phyloP scores from a whole-genome alignment of 1,139 yeast species.

The Kodamaea derodonti region DNA sequence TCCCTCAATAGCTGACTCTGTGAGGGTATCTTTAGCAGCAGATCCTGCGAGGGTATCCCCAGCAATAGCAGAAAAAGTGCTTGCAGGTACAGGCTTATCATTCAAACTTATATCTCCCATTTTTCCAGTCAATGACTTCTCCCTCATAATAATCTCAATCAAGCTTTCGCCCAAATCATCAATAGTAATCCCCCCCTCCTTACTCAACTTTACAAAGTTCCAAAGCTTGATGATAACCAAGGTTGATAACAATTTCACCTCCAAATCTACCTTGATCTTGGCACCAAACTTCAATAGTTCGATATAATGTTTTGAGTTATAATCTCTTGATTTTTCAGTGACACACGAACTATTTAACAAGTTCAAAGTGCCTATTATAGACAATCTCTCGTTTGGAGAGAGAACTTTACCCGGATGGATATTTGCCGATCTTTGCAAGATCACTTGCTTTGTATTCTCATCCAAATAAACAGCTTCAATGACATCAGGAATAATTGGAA shows the following conservation, averaged over 20 bases:
- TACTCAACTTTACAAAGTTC: slow-evolving; percentile 32
- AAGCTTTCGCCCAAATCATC: slow-evolving; percentile 7
- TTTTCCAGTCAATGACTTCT: slow-evolving; percentile 1
- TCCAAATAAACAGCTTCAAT: slow-evolving; percentile 19
- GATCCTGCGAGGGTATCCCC: not conserved
- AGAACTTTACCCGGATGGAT: slow-evolving; percentile 3
- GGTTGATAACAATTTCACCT: slow-evolving; percentile 28
- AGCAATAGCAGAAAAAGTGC: not conserved
- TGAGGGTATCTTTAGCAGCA: too few species aligned
- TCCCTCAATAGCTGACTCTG: slow-evolving; percentile 33
- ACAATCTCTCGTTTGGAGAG: slow-evolving; percentile 10
- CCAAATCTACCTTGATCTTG: slow-evolving; percentile 10
- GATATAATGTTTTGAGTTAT: slow-evolving; percentile 28
- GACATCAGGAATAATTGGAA: slow-evolving; percentile 25
- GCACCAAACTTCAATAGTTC: slow-evolving; percentile 24
- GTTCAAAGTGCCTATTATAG: slow-evolving; percentile 18
- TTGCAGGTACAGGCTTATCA: not conserved
- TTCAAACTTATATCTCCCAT: not conserved
- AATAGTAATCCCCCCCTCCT: slow-evolving; percentile 10
- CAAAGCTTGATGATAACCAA: slow-evolving; percentile 41
- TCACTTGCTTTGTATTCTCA: slow-evolving; percentile 16
- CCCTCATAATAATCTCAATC: slow-evolving; percentile 5
- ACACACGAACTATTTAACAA: slow-evolving; percentile 35
- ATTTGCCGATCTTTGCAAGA: slow-evolving; percentile 13
- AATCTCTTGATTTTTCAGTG: slow-evolving; percentile 32